phyloP scores from a whole-genome alignment of 805 yeast genomes.

The Metschnikowia arizonensis region DNA sequence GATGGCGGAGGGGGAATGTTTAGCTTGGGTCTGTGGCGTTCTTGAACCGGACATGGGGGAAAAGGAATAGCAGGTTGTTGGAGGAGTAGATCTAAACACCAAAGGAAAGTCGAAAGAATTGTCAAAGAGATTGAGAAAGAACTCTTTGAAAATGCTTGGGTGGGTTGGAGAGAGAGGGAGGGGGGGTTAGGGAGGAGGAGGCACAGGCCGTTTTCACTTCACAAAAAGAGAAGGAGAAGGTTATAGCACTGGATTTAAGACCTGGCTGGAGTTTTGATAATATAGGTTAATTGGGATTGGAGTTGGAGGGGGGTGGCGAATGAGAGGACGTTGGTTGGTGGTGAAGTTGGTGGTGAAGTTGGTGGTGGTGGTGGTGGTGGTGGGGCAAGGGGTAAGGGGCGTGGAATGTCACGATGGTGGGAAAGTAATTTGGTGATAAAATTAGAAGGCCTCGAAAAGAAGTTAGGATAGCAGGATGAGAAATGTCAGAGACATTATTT shows the following conservation, averaged over 20 bases:
- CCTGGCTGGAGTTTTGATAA: not conserved
- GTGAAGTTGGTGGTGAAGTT: too few species aligned
- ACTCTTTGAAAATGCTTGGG: not conserved
- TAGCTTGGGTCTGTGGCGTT: constrained; percentile 4
- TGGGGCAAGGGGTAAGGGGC: too few species aligned
- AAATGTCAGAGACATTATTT: constrained; percentile 3
- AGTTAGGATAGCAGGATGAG: not conserved
- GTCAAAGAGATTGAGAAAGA: not conserved
- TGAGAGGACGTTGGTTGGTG: too few species aligned
- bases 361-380: too few species aligned
- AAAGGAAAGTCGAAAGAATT: not conserved
- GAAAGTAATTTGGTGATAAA: not conserved
- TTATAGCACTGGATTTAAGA: not conserved
- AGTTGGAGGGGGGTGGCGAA: too few species aligned
- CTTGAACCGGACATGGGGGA: constrained; percentile 4
- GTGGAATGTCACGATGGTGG: not conserved
- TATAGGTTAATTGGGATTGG: too few species aligned
- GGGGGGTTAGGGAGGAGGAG: too few species aligned
- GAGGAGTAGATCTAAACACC: constrained; percentile 1
- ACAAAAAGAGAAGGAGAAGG: not conserved
- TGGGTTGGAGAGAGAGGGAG: too few species aligned
- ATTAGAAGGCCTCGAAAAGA: not conserved
- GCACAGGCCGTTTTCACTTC: constrained; percentile 2
- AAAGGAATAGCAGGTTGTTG: not conserved
- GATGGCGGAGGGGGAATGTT: constrained; percentile 5